A percentile compares a stretch with the other conserved stretches of the same genome.
Conservation (phyloP, 148 eudicot genomes). For the Vaccinium myrtillus region DNA sequence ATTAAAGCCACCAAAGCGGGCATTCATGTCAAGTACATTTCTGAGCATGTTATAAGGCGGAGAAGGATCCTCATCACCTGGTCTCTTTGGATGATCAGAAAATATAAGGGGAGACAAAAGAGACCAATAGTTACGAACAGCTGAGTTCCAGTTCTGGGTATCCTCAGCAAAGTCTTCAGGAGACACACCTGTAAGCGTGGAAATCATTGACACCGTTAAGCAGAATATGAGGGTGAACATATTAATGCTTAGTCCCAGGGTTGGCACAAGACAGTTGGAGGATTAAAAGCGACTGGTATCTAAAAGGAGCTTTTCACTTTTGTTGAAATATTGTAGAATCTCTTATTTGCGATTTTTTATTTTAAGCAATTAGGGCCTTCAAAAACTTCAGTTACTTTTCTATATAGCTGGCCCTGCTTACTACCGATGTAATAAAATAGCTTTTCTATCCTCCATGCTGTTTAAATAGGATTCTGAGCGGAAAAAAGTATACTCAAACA, state of each 20-base stretch:
- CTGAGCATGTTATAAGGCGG: conserved; percentile 95
- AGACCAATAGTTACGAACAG: conserved; percentile 81
- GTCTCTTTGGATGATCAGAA: conserved; percentile 96
- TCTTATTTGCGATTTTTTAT: neutral
- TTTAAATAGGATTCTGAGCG: neutral
- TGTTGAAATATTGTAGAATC: neutral
- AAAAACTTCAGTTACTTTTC: neutral
- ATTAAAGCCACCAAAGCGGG: conserved; percentile 82
- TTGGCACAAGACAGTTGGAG: neutral
- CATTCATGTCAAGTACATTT: conserved; percentile 94
- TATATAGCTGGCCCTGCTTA: neutral
- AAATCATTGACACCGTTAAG: neutral
- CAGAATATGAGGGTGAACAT: neutral
- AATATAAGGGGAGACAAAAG: conserved; percentile 86
- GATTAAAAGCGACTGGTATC: neutral
- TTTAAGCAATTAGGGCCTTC: neutral
- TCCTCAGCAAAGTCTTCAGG: conserved; percentile 72
- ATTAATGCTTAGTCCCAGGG: neutral
- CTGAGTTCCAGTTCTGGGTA: conserved; percentile 55
- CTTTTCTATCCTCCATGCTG: neutral
- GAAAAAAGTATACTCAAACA: neutral
- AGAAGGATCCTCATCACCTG: conserved; percentile 95
- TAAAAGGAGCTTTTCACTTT: neutral
- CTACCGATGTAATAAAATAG: neutral
- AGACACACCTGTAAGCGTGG: conserved; percentile 42